Evolutionary conservation across 2,329 filamentous ascomycete genomes (phyloP).

Genomic region (Tympanopsis confertula): DNA sequence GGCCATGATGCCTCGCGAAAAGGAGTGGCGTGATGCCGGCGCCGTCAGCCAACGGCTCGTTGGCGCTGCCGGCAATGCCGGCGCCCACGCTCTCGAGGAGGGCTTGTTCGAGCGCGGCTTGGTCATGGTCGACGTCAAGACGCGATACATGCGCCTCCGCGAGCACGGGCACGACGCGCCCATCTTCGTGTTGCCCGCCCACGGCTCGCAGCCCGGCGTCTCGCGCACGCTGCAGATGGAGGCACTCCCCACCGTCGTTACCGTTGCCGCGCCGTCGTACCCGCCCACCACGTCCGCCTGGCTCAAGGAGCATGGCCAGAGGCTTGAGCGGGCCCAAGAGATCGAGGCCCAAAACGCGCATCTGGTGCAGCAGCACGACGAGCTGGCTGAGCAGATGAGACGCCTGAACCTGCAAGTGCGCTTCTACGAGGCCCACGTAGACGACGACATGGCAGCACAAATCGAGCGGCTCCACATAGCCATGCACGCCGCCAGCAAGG

Average conservation of each 20-base stretch:
- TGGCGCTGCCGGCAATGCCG: conserved; percentile 12
- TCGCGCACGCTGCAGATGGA: conserved; percentile 32
- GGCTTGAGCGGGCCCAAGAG: conserved; percentile 10
- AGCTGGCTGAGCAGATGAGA: conserved; percentile 14
- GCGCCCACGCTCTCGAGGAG: conserved; percentile 15
- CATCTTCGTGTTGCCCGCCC: conserved; percentile 40
- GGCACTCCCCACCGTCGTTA: conserved; percentile 24
- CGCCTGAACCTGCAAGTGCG: conserved; percentile 6
- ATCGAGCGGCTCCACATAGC: too few species aligned
- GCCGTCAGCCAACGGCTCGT: conserved; percentile 27
- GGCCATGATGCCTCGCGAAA: conserved; percentile 19
- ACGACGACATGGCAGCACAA: too few species aligned
- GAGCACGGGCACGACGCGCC: conserved; percentile 28
- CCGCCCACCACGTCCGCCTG: conserved; percentile 19
- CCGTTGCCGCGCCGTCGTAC: conserved; percentile 11
- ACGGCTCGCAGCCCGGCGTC: conserved; percentile 30
- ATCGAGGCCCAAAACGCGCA: conserved; percentile 6
- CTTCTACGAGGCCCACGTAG: conserved; percentile 3
- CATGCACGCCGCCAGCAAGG: too few species aligned
- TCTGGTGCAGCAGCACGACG: conserved; percentile 5
- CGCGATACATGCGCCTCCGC: conserved; percentile 39
- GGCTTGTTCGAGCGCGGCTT: conserved; percentile 23
- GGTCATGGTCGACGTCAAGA: conserved; percentile 32
- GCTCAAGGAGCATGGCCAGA: conserved; percentile 11
- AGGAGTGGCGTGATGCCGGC: conserved; percentile 20